Evolutionary conservation across 1,284 basidiomycete species (phyloP).

Genomic region (Marasmius sp.): DNA sequence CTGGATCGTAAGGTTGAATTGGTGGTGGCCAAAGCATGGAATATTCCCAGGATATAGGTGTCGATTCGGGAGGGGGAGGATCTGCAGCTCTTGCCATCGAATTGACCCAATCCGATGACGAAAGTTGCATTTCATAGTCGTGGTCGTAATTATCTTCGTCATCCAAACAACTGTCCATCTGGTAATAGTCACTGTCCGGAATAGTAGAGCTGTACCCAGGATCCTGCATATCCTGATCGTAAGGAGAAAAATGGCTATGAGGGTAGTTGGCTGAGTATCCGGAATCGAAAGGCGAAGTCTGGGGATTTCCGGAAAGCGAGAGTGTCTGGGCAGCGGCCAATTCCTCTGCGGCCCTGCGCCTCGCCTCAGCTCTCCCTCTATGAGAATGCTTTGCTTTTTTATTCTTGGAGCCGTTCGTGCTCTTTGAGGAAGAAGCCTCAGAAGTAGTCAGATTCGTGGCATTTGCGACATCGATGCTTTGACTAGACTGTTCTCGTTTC

Average conservation of each 20-base stretch:
- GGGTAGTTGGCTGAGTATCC: not conserved
- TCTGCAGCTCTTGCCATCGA: constrained; percentile 38
- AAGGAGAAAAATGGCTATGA: not conserved
- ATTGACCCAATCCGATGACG: constrained; percentile 38
- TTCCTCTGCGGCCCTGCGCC: not conserved
- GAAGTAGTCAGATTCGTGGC: not conserved
- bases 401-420: not conserved
- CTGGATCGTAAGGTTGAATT: not conserved
- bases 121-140: not conserved
- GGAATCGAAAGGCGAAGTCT: not conserved
- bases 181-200: not conserved
- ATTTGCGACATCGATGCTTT: not conserved
- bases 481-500: constrained; percentile 10
- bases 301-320: not conserved
- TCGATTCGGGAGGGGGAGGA: not conserved
- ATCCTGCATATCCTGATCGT: not conserved
- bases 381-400: constrained; percentile 5
- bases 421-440: not conserved
- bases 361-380: not conserved
- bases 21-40: not conserved
- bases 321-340: not conserved
- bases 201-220: not conserved
- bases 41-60: constrained; percentile 2
- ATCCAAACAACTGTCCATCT: constrained; percentile 3
- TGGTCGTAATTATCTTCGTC: not conserved